A percentile compares a stretch with the other conserved stretches of the same genome.
These are phyloP conservation scores for Picochlorum sp. DNA, from an alignment of 139 green algal genomes.

Conservation along the genomic window DNA sequence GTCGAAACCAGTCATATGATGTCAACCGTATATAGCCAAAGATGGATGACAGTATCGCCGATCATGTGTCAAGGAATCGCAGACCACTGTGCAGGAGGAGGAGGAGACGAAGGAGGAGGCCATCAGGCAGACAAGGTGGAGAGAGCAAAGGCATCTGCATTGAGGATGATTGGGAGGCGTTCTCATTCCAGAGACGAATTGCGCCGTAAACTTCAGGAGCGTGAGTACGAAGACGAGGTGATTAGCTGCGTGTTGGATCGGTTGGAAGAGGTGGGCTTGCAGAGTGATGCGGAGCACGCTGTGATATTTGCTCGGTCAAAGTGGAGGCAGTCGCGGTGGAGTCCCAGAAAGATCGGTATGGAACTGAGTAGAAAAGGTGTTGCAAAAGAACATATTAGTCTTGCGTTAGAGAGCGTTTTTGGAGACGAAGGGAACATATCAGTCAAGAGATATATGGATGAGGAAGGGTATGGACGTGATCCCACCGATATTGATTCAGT, in stretches of 20 bases:
- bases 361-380: constrained; percentile 33
- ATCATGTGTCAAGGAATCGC: no score
- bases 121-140: constrained; percentile 7
- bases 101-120: background rate
- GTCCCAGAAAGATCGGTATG: constrained; percentile 25
- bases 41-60: no score
- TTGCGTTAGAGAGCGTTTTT: constrained; percentile 28
- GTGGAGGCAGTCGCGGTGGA: constrained; percentile 44
- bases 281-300: constrained; percentile 44
- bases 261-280: constrained; percentile 29
- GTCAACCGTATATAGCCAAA: no score
- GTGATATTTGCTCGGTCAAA: constrained; percentile 41
- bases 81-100: no score
- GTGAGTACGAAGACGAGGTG: constrained; percentile 11
- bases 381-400: background rate
- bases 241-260: constrained; percentile 28
- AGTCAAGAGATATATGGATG: constrained; percentile 16
- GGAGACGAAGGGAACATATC: constrained; percentile 17
- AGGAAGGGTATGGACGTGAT: background rate
- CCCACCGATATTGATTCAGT: background rate
- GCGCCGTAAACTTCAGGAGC: constrained; percentile 34
- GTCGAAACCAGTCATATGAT: no score
- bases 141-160: constrained; percentile 30
- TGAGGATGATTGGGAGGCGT: constrained; percentile 24
- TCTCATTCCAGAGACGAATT: constrained; percentile 26